Base-by-base conservation (phyloP, 2,329 filamentous ascomycete species). In the Diplodia scrobiculata region DNA sequence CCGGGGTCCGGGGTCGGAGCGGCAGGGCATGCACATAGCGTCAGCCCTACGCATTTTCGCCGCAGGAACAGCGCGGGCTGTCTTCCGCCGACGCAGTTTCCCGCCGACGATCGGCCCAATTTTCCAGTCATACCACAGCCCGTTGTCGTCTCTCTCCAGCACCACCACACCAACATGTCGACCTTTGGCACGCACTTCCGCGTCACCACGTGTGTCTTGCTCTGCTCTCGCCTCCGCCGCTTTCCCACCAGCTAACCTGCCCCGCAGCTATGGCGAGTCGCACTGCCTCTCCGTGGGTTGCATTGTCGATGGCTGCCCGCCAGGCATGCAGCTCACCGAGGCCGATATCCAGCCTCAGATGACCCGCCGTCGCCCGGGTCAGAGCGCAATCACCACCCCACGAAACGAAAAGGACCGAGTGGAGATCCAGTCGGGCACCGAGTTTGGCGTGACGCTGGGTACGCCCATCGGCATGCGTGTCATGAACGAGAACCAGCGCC, bases 211-310 rank as follows among this genome's bases (percentile, higher is more conserved):
- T 92, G 84, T 72, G 87, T 80, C 41, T 63, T 51, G 34, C 53
- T 45, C 64, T 51, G 34, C 53, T 32, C 66, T 27, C 58, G 52
- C 38, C 38, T 19, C n/a, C 27, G 45, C 58, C 41, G 17, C 45
- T 17, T 5, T 7, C 58, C 45, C 29, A n/a, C 47, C n/a, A 27
- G 64, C 74, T 73, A 63, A 73, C 55, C 21, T 36, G 48, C 64
- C 25, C 34, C 66, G 62, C 76, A 87, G 87, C 75, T 91, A 91
- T 81, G 90, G 90, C 77, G 90, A 93, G 79, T 96, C 91, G 66
- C 94, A 97, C 81, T 96, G 94, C 82, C 89, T 89, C 74, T 94
- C 90, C 36, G 92, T 98, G 73, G 93, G 92, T 75, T 96, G 91
- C 82, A 97, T 98, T 74, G 89, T 98, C 79, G 94, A 98, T 77